Conservation (phyloP, 257 asterid species). For the Scutellaria minor region DNA sequence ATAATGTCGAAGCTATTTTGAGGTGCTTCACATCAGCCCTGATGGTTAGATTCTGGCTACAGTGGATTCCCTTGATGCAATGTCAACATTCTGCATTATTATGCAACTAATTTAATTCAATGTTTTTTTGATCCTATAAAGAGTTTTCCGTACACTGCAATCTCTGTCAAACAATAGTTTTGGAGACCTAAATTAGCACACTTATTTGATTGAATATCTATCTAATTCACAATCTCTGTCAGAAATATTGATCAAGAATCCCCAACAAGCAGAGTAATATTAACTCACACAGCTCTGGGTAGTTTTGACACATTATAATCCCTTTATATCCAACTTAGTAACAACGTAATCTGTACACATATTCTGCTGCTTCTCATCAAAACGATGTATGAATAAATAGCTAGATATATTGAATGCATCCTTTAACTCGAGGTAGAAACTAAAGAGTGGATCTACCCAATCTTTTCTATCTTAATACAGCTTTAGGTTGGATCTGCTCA, state of each 20-base stretch:
- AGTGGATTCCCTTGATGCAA: no score
- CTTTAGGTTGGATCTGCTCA: constrained; percentile 90
- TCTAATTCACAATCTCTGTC: constrained; percentile 21
- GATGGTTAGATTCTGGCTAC: no score
- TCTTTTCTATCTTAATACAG: constrained; percentile 35
- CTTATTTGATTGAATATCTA: no score
- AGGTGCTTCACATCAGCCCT: constrained; percentile 29
- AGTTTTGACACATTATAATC: not conserved
- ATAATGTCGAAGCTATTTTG: constrained; percentile 88
- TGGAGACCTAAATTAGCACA: no score
- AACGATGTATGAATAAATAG: constrained; percentile 21
- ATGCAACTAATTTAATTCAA: no score
- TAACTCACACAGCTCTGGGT: constrained; percentile 17
- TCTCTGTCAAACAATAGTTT: no score
- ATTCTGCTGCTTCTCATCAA: constrained; percentile 18
- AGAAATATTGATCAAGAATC: not conserved
- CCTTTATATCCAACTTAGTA: constrained; percentile 7
- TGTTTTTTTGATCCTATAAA: no score
- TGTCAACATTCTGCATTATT: no score
- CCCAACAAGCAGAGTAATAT: constrained; percentile 1
- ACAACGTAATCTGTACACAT: constrained; percentile 31
- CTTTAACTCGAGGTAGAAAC: not conserved
- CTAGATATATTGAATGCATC: not conserved
- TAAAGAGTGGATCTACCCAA: not conserved
- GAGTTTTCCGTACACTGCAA: no score